phyloP scores from a whole-genome alignment of 202 grass and related monocot species.

The Digitaria exilis region DNA sequence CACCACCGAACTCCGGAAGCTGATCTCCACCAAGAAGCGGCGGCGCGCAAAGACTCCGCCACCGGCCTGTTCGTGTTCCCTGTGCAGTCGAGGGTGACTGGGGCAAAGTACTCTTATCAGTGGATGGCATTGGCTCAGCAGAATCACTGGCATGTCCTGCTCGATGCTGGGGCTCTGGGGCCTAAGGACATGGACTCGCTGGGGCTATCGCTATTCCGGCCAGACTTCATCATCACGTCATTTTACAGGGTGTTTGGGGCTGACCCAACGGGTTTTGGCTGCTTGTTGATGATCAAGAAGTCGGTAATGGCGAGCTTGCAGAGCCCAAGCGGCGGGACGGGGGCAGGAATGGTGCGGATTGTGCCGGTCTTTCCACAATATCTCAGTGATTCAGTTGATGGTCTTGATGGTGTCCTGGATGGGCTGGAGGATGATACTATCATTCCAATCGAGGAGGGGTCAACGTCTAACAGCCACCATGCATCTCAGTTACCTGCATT shows the following conservation, averaged over 20 bases:
- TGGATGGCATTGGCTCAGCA: slow-evolving; percentile 99
- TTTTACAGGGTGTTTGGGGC: slow-evolving; percentile 95
- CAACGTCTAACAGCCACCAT: slow-evolving; percentile 48
- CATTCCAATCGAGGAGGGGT: slow-evolving; percentile 59
- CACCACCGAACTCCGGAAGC: slow-evolving; percentile 85
- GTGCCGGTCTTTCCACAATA: slow-evolving; percentile 89
- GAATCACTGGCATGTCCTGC: slow-evolving; percentile 98
- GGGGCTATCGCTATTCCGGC: slow-evolving; percentile 86
- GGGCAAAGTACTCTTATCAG: slow-evolving; percentile 96
- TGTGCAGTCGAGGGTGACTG: slow-evolving; percentile 95
- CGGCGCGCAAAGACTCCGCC: slow-evolving; percentile 77
- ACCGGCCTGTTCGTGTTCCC: slow-evolving; percentile 93
- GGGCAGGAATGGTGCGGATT: slow-evolving; percentile 88
- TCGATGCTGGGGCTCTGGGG: slow-evolving; percentile 94
- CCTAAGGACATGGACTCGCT: slow-evolving; percentile 99
- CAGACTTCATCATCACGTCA: slow-evolving; percentile 98
- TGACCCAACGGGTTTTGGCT: slow-evolving; percentile 97
- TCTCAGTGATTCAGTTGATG: slow-evolving; percentile 85
- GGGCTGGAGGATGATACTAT: slow-evolving; percentile 81
- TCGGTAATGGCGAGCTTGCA: slow-evolving; percentile 87
- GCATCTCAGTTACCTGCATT: slow-evolving; percentile 86
- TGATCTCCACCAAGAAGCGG: slow-evolving; percentile 80
- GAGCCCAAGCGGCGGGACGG: slow-evolving; percentile 65
- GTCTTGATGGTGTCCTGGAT: slow-evolving; percentile 70
- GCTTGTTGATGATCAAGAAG: slow-evolving; percentile 97